Conservation (phyloP, 108 stramenopile species). For the Fragilaria crotonensis region DNA sequence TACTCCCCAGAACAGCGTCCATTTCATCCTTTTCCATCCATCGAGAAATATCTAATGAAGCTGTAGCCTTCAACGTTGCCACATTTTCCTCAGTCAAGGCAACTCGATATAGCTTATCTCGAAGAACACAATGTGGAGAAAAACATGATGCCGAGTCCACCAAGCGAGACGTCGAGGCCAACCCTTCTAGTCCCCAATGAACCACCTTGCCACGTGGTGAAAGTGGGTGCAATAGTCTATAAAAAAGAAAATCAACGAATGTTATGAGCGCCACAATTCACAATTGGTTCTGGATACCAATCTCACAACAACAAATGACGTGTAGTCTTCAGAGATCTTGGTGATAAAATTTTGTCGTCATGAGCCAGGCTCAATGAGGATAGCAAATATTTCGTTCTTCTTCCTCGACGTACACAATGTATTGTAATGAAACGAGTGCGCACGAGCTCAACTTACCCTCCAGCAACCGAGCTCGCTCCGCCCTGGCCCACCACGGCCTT, state of each 20-base stretch:
- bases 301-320: too few species aligned
- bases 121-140: slow-evolving; percentile 31
- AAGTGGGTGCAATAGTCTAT: slow-evolving; percentile 70
- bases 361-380: slow-evolving; percentile 16
- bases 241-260: slow-evolving; percentile 2
- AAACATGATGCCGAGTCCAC: slow-evolving; percentile 31
- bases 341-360: slow-evolving; percentile 51
- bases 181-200: slow-evolving; percentile 57
- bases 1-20: slow-evolving; percentile 9
- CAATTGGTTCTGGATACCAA: neutral
- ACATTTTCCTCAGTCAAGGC: slow-evolving; percentile 45
- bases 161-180: slow-evolving; percentile 42
- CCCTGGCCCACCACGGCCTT: slow-evolving; percentile 44
- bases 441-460: slow-evolving; percentile 54
- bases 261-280: neutral
- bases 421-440: neutral
- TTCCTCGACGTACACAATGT: neutral
- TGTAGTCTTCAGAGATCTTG: slow-evolving; percentile 56
- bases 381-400: slow-evolving; percentile 2
- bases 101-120: slow-evolving; percentile 56
- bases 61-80: slow-evolving; percentile 22
- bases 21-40: slow-evolving; percentile 52
- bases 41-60: slow-evolving; percentile 27
- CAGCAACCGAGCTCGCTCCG: slow-evolving; percentile 81
- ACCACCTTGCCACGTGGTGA: slow-evolving; percentile 76